Conservation (phyloP, 208 protist genomes). For the Kentomonas sorsogonicus region DNA sequence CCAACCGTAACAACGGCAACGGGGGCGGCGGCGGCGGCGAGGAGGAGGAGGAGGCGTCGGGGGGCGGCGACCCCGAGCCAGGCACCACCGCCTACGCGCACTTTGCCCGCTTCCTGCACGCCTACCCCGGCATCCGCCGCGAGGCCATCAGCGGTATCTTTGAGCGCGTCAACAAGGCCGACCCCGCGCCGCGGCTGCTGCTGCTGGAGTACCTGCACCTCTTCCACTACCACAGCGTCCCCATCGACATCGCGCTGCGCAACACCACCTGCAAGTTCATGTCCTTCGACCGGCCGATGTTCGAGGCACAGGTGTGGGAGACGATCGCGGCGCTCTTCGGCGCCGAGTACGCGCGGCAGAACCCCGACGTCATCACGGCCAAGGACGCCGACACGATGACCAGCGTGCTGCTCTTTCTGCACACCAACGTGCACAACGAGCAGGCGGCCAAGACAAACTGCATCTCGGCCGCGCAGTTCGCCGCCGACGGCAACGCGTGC, state of each 20-base stretch:
- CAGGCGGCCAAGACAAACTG: conserved; percentile 35
- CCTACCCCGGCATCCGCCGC: conserved; percentile 58
- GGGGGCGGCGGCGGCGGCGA: not conserved
- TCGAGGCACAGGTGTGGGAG: conserved; percentile 83
- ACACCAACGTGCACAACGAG: conserved; percentile 81
- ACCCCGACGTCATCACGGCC: conserved; percentile 49
- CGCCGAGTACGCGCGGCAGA: conserved; percentile 71
- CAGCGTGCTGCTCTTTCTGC: conserved; percentile 83
- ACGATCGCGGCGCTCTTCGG: conserved; percentile 75
- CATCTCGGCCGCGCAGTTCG: conserved; percentile 60
- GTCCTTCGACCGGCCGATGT: conserved; percentile 84
- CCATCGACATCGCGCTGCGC: conserved; percentile 81
- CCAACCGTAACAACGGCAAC: not conserved
- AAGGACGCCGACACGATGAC: conserved; percentile 78
- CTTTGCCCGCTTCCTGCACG: conserved; percentile 71
- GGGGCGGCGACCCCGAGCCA: not conserved
- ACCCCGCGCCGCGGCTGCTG: conserved; percentile 37
- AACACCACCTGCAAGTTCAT: conserved; percentile 87
- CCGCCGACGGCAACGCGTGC: conserved; percentile 60
- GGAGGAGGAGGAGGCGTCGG: conserved; percentile 7
- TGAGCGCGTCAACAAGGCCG: conserved; percentile 61
- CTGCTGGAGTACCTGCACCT: conserved; percentile 66
- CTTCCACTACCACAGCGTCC: conserved; percentile 59
- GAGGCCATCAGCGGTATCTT: conserved; percentile 67
- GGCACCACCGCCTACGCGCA: conserved; percentile 22